phyloP scores from a whole-genome alignment of 306 rosid genomes.

The Hippophae gyantsensis region DNA sequence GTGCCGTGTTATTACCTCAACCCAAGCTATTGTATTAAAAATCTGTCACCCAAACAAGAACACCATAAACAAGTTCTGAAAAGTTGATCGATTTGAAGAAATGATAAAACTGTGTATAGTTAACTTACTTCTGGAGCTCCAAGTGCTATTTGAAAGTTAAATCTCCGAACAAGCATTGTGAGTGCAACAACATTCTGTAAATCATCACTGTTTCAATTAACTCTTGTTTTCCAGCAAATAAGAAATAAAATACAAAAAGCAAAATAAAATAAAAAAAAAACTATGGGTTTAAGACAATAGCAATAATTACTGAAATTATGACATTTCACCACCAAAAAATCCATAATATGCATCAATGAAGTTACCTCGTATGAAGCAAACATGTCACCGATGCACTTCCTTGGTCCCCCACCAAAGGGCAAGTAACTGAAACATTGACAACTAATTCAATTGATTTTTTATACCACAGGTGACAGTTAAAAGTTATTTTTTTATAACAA shows the following conservation, averaged over 20 bases:
- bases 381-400: slow-evolving; percentile 89
- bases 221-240: slow-evolving; percentile 9
- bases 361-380: slow-evolving; percentile 92
- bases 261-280: not conserved
- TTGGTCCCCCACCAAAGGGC: slow-evolving; percentile 96
- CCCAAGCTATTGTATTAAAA: too few species aligned
- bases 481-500: too few species aligned
- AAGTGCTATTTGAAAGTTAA: slow-evolving; percentile 71
- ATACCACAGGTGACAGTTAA: not conserved
- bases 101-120: not conserved
- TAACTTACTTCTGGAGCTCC: slow-evolving; percentile 86
- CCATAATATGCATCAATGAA: not conserved
- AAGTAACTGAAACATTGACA: slow-evolving; percentile 50
- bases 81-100: too few species aligned
- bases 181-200: slow-evolving; percentile 78
- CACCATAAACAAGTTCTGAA: not conserved
- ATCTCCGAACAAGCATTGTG: slow-evolving; percentile 78
- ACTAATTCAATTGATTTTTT: slow-evolving; percentile 4
- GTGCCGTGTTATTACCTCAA: too few species aligned
- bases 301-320: not conserved
- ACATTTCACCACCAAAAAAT: not conserved
- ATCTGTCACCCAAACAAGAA: too few species aligned
- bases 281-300: not conserved
- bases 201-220: slow-evolving; percentile 16
- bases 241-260: not conserved